Conservation (phyloP, 148 eudicot species). For the Nepenthes gracilis region DNA sequence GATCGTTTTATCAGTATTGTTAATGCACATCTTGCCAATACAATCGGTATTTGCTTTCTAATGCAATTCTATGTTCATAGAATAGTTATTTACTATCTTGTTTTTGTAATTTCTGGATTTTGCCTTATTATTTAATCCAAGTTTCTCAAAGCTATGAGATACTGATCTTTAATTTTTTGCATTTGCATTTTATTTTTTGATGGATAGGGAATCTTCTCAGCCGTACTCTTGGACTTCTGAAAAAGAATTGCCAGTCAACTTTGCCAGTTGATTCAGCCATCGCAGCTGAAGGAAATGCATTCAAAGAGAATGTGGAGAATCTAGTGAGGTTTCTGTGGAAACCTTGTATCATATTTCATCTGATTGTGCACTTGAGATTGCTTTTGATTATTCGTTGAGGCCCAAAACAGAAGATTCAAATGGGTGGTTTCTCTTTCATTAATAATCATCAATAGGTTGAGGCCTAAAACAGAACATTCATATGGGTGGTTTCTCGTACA, state of each 20-base stretch:
- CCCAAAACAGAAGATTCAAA: too few species aligned
- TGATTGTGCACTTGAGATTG: not conserved
- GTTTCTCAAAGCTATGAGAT: not conserved
- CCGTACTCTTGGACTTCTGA: slow-evolving; percentile 96
- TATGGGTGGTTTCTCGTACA: too few species aligned
- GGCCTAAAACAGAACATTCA: too few species aligned
- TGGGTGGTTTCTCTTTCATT: too few species aligned
- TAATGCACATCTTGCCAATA: slow-evolving; percentile 96
- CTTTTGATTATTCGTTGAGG: not conserved
- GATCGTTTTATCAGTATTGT: slow-evolving; percentile 82
- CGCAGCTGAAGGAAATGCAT: slow-evolving; percentile 83
- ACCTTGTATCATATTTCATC: slow-evolving; percentile 2
- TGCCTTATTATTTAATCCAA: not conserved
- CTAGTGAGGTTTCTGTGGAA: slow-evolving; percentile 36
- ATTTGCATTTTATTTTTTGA: slow-evolving; percentile 3
- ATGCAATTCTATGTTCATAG: not conserved
- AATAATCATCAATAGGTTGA: too few species aligned
- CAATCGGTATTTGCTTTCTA: slow-evolving; percentile 50
- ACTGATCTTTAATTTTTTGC: not conserved
- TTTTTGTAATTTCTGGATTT: slow-evolving; percentile 1
- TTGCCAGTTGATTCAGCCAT: slow-evolving; percentile 60
- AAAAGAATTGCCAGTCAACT: slow-evolving; percentile 88
- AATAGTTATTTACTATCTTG: not conserved
- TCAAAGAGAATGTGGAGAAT: slow-evolving; percentile 69
- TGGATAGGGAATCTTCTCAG: slow-evolving; percentile 90